Evolutionary conservation across 2,329 filamentous ascomycete genomes (phyloP), one percentile per base, ranked within the genome.

Genomic region (Calycina herbarum): DNA sequence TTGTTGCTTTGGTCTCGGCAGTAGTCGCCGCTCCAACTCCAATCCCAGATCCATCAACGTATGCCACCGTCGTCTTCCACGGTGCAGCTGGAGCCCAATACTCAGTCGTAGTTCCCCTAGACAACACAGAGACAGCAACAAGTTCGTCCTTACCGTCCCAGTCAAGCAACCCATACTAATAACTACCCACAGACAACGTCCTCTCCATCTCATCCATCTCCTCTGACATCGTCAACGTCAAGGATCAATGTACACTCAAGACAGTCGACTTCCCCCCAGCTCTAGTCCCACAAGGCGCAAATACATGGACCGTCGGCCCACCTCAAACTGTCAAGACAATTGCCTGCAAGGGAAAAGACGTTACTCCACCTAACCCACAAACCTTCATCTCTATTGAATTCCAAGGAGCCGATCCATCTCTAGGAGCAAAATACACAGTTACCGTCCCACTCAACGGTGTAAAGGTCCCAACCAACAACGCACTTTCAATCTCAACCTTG

Each of bases 51-150:
- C 15, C 56, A 33, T 27, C 51, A 11, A 11, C n/a, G 10, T n/a
- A 45, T 58, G 60, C 40, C 4, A 40, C 56, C 38, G 54, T 69
- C 20, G 38, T 69, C n/a, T 73, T 74, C 65, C 64, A 71, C 11
- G 72, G 72, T 51, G 72, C 72, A 11, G 72, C 71, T 6, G 69
- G 63, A 7, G 72, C 72, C 6, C 17, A 63, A 29, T 74, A 74
- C 54, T 62, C 66, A 0, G 15, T 73, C 20, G 62, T 42, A 2
- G 66, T 74, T 13, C 70, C 71, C 20, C 67, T 72, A 7, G 72
- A 73, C 51, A 68, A 67, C 17, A 38, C 48, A 5, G 27, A 48
- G 1, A 66, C 57, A 6, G 35, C 29, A 6, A 74, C 71, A 33
- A 61, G 69, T 66, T 66, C 3, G 63, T 60, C 45, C 40, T 61